phyloP scores from a whole-genome alignment of 1,139 yeast genomes.

The Candida glucosophila region DNA sequence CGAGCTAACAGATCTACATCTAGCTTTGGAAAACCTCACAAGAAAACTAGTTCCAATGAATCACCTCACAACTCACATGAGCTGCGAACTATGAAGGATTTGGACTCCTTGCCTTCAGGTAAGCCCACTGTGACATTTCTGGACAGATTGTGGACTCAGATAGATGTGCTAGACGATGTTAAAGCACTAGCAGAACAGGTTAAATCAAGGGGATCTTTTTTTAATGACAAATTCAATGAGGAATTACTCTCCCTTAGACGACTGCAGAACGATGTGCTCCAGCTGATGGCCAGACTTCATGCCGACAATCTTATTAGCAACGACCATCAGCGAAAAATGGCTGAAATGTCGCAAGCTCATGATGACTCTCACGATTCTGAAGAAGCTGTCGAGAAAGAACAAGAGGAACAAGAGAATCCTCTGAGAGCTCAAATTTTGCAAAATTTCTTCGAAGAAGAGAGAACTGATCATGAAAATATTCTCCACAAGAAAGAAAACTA shows the following conservation, averaged over 20 bases:
- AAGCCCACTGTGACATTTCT: constrained; percentile 50
- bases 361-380: too few relatives aligned
- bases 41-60: constrained; percentile 1
- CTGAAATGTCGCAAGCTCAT: constrained; percentile 1
- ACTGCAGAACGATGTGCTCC: constrained; percentile 54
- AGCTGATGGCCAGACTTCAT: constrained; percentile 45
- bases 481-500: constrained; percentile 25
- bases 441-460: constrained; percentile 14
- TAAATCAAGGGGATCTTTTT: constrained; percentile 45
- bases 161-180: constrained; percentile 80
- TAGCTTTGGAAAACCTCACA: constrained; percentile 1
- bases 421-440: constrained; percentile 8
- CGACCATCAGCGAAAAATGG: constrained; percentile 19
- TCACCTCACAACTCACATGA: constrained; percentile 9
- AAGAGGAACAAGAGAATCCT: constrained; percentile 3
- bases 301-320: too few relatives aligned
- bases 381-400: constrained; percentile 1
- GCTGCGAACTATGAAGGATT: constrained; percentile 23
- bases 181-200: constrained; percentile 54
- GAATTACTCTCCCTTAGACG: constrained; percentile 48
- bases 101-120: constrained; percentile 39
- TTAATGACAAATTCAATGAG: constrained; percentile 51
- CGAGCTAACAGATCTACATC: too few relatives aligned
- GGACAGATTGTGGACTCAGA: constrained; percentile 81
- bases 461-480: constrained; percentile 6